Base-by-base conservation (phyloP, 306 rosid species). In the Astragalus glycyphyllos region DNA sequence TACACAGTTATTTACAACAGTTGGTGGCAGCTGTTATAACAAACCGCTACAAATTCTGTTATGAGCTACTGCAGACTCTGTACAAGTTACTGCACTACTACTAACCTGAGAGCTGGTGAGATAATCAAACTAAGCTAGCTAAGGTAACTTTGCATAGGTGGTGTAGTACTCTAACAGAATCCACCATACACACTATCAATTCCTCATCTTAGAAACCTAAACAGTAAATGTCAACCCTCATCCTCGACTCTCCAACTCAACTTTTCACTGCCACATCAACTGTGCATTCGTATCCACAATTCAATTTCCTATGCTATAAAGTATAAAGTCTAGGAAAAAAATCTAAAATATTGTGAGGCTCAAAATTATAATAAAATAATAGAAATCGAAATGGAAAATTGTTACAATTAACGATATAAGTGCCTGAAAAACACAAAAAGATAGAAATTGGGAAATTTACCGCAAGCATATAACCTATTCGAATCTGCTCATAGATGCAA, bases 401-500 rank as follows among this genome's bases (percentile, higher is more conserved):
- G 42, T 4, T 47, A 9, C 14, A 47, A 49, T 11, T 8, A 66
- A 26, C 15, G 20, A 41, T 7, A 57, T 1, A 26, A 8, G 3
- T 47, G 54, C 17, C 61, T 49, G 44, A 10, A 54, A 64, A 53
- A 73, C 50, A 37, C 51, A 65, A 14, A 71, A 46, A 20, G 7
- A 45, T 51, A 51, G 64, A 65, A 53, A 44, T 70, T 38, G 49
- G 77, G 72, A 63, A 82, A 77, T 80, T 83, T 81, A 93, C 97
- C 81, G 87, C 92, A 42, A 68, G 65, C 88, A 75, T 90, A 73
- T 93, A 93, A 75, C 97, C 97, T 55, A 93, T 58, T 61, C 97
- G 91, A 81, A 93, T 93, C 78, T 93, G 98, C 86, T 90, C 97
- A 50, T 90, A 93, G 58, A 93, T 66, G 87, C 98, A 93, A 85